Base-by-base conservation (phyloP, 768 basidiomycete genomes). In the Tephrocybe sp. region DNA sequence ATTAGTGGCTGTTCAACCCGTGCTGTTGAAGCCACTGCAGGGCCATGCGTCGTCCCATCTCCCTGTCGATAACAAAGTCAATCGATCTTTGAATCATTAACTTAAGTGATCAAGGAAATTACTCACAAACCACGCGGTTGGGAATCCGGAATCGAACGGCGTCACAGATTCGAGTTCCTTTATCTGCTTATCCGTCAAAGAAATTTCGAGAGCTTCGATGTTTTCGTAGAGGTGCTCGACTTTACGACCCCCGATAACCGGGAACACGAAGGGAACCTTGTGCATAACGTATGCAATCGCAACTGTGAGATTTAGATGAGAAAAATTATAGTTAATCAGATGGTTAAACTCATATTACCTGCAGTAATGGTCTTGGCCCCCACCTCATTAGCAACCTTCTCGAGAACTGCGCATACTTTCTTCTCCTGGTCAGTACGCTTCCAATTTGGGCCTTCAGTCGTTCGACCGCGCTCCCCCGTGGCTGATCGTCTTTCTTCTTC, bases 281-380 rank as follows among this genome's bases (percentile, higher is more conserved):
- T 79, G 76, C 63, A 82, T 61, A n/a, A 80, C 57, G 48, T 79
- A 79, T 8, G 77, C 76, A 51, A 81, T 73, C 6, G 77, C 77
- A 21, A 78, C 77, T 74, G 22, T 15, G 25, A 9, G 28, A 27
- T 8, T 32, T 41, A 34, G 50, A 36, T 32, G 28, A 30, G 22
- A 19, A 41, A 11, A 1, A 16, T 48, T 16, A 32, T 6, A 22
- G 3, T 15, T n/a, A 18, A 36, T 21, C n/a, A 19, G 21, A 9
- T 19, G 15, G 28, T 16, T 12, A 31, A 28, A 28, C n/a, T 9
- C 27, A 30, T 9, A 15, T 43, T 47, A 78, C 78, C 74, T 22
- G 80, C 65, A 5, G 73, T 74, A 54, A 83, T 68, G 41, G 64
- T 63, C 55, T 76, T 69, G 3, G 72, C 71, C 0, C 79, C 80